A percentile compares a stretch with the other conserved stretches of the same genome.
Evolutionary conservation across 2,329 filamentous ascomycete genomes (phyloP).

Genomic region (Pseudogymnoascus sp.): DNA sequence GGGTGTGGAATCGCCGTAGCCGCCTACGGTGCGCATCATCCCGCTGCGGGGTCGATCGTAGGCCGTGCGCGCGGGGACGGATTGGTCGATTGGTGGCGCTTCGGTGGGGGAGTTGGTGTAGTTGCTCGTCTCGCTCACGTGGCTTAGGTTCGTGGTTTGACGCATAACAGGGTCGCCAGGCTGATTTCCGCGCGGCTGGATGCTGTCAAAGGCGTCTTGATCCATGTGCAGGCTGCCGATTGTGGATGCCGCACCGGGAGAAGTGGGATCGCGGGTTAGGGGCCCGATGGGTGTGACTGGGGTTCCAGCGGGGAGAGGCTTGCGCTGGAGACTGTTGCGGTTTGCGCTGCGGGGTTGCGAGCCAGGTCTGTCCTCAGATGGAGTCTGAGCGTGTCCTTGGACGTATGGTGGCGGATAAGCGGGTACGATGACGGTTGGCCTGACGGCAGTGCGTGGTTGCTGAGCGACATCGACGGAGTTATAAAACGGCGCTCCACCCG

Average conservation of each 20-base stretch:
- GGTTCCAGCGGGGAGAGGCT: not conserved
- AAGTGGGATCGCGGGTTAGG: not conserved
- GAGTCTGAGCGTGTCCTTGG: not conserved
- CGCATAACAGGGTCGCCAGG: not conserved
- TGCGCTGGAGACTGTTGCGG: not conserved
- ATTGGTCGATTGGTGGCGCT: slow-evolving; percentile 42
- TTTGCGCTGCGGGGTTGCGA: not conserved
- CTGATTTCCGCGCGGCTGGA: not conserved
- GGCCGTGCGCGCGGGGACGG: slow-evolving; percentile 36
- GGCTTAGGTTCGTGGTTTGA: slow-evolving; percentile 10
- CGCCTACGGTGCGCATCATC: slow-evolving; percentile 62
- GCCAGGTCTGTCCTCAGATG: not conserved
- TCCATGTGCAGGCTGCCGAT: not conserved
- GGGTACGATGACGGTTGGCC: not conserved
- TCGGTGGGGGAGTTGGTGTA: slow-evolving; percentile 58
- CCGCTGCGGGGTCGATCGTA: slow-evolving; percentile 68
- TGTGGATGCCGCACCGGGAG: not conserved
- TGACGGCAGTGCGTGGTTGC: not conserved
- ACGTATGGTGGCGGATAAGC: not conserved
- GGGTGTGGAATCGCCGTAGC: not conserved
- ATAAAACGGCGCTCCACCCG: not conserved
- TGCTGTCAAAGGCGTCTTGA: not conserved
- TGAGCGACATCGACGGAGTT: not conserved
- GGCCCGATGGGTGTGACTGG: not conserved
- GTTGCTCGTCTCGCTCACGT: slow-evolving; percentile 37